Evolutionary conservation across 768 basidiomycete species (phyloP), one percentile per base, ranked within the genome.

Genomic region (Phylloporus sp.): DNA sequence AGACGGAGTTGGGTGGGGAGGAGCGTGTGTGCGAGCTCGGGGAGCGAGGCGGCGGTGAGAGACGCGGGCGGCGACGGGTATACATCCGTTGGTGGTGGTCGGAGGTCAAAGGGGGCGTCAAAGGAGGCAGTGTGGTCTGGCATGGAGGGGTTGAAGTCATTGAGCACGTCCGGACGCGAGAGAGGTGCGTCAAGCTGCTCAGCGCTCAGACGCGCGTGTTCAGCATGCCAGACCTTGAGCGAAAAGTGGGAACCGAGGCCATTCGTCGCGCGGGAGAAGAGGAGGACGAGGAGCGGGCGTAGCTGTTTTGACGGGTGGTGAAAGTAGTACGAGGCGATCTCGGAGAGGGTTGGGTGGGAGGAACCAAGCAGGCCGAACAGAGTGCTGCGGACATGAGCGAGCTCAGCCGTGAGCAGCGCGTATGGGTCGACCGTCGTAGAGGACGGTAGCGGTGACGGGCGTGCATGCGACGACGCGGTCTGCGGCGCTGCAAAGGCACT

Each of bases 271-370:
- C 88, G 86, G 16, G 90, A 76, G 70, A 97, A 89, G 29, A 99
- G 80, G 20, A 99, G 79, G 15, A 97, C 90, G 31, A 97, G 74
- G 47, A 94, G 73, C 3, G 97, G 93, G 6, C 97, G 82, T 24
- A 98, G 76, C 64, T 97, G 94, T 64, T 94, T 94, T 11, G 92
- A 90, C 13, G 87, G 86, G 52, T 89, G 84, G 44, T 86, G 72
- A 67, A 97, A 97, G 73, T 97, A 97, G 71, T 91, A 94, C 57
- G 90, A 81, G 3, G 95, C 94, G 48, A 97, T 85, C 46, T 89
- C 84, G 53, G 86, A 82, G 46, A 98, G 83, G 4, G 84, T 82
- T 1, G 95, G 90, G 68, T 97, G 91, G 8, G 92, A 88, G 3
- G 90, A 86, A 18, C 92, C 94, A 7, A 98, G 79, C 35, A 98